Percentiles rank a stretch among this genome's conserved stretches.
Conservation (phyloP, 1,284 basidiomycete genomes). For the Trichosporon inkin region DNA sequence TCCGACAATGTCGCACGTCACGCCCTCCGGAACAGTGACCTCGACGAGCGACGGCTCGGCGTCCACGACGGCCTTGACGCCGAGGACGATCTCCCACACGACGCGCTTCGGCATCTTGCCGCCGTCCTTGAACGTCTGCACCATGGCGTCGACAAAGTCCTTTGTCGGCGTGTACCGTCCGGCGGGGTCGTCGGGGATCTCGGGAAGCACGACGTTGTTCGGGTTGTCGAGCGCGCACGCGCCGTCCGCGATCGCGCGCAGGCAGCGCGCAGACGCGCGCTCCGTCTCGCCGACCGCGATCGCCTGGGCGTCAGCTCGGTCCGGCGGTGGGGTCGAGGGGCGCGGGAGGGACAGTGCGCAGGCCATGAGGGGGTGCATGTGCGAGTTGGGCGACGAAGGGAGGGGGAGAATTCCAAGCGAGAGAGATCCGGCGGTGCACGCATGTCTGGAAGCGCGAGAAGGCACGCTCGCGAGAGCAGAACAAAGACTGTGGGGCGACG, state of each 20-base stretch:
- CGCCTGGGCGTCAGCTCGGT: constrained; percentile 56
- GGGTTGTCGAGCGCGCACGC: constrained; percentile 42
- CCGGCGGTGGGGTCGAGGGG: background rate
- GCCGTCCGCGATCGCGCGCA: constrained; percentile 76
- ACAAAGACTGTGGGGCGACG: no score
- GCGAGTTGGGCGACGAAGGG: no score
- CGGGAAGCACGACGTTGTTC: constrained; percentile 62
- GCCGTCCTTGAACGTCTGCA: constrained; percentile 86
- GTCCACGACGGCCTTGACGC: constrained; percentile 66
- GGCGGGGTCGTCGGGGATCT: constrained; percentile 54
- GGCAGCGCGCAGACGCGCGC: constrained; percentile 64
- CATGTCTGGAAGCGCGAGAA: no score
- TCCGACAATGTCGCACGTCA: constrained; percentile 84
- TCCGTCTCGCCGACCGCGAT: constrained; percentile 86
- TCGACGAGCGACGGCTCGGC: constrained; percentile 80
- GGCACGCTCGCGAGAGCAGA: no score
- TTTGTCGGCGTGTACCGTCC: constrained; percentile 62
- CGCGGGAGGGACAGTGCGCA: background rate
- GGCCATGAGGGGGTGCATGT: no score
- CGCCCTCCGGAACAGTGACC: constrained; percentile 68
- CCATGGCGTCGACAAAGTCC: constrained; percentile 80
- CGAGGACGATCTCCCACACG: constrained; percentile 93
- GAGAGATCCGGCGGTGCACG: no score
- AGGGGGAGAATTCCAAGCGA: no score
- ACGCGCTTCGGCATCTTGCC: constrained; percentile 72